phyloP scores from a whole-genome alignment of 495 filamentous ascomycete species.

The Cercophora scortea region DNA sequence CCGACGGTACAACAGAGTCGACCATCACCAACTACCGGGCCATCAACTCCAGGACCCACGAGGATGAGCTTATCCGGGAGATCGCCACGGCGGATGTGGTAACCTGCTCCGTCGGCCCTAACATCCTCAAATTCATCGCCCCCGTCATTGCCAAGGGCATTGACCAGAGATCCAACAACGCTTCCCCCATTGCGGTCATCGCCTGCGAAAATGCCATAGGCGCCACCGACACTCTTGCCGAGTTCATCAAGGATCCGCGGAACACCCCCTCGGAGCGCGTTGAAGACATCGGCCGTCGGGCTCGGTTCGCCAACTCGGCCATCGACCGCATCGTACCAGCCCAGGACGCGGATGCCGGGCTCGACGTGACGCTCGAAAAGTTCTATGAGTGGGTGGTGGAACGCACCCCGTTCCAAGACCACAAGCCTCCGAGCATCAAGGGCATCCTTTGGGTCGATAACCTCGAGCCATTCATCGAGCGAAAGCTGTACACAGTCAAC shows the following conservation, averaged over 20 bases:
- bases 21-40: constrained; percentile 89
- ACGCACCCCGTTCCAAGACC: constrained; percentile 60
- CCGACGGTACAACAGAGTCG: constrained; percentile 71
- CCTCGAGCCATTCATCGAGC: constrained; percentile 92
- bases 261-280: constrained; percentile 55
- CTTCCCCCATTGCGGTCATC: constrained; percentile 77
- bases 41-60: constrained; percentile 84
- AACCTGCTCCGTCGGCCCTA: constrained; percentile 93
- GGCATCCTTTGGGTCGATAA: constrained; percentile 90
- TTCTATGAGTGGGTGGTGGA: constrained; percentile 99
- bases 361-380: constrained; percentile 92
- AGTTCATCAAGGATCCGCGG: constrained; percentile 65
- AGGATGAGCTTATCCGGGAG: constrained; percentile 70
- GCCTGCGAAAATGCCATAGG: constrained; percentile 96
- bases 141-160: constrained; percentile 89
- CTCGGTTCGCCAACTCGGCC: constrained; percentile 88
- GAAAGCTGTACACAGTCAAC: constrained; percentile 99
- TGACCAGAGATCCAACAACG: constrained; percentile 56
- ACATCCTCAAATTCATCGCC: constrained; percentile 92
- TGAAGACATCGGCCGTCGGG: constrained; percentile 52
- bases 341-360: constrained; percentile 66
- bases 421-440: constrained; percentile 55
- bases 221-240: constrained; percentile 76
- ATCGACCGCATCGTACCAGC: constrained; percentile 96
- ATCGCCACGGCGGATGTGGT: constrained; percentile 82